Base-by-base conservation (phyloP, 192 early-diverging fungal genomes). In the Coemansia sp. region DNA sequence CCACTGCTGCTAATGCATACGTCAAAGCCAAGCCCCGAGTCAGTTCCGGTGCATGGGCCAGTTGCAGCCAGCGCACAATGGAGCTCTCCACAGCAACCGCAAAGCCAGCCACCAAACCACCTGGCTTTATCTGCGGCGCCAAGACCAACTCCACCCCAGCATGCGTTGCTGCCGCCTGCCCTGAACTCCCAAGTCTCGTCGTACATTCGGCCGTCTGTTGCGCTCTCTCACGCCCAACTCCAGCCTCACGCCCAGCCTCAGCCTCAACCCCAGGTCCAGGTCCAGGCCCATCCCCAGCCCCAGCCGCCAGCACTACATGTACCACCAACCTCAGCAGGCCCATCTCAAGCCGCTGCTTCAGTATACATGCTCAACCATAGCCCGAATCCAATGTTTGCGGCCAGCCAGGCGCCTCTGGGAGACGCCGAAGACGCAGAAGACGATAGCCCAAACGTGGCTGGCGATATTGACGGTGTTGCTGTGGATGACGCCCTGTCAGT, bases 401-500 rank as follows among this genome's bases (percentile, higher is more conserved):
- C 50, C 5, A 28, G 19, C 19, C 27, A 6, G 6, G 28, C 50
- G 19, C 29, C 50, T 18, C 9, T 52, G 19, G 16, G 11, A n/a
- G 29, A 29, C 22, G 32, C 19, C 18, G 32, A 19, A 21, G 52
- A 35, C 31, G 12, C 22, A 14, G 52, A 38, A 9, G 11, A 38
- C 2, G 52, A 16, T 3, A 12, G 14, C 22, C 38, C 23, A 7
- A 45, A 45, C 18, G 58, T 18, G 2, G 44, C 10, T 19, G 21
- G 29, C 14, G 33, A 60, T 18, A 67, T 74, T 19, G 71, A 48
- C n/a, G 64, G 65, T 10, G 54, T 68, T 19, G 57, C 60, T 8
- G 65, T 54, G 1, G 54, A 61, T 2, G 56, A 67, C 9, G 48
- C 64, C 8, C 30, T 74, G 28, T 68, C 72, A 1, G 54, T 74